Conservation (phyloP, 805 yeast genomes). For the Kazachstania bromeliacearum region DNA sequence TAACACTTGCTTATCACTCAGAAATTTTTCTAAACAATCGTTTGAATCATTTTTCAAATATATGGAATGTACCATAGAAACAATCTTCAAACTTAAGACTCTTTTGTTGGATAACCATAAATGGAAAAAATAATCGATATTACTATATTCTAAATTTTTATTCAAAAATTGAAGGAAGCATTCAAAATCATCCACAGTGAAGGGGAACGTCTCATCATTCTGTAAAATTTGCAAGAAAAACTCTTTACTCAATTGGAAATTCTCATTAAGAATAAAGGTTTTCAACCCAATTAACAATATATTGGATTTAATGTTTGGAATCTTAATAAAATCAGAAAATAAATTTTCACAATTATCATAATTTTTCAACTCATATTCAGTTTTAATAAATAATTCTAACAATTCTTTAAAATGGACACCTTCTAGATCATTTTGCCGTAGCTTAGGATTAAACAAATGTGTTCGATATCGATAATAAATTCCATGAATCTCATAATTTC, state of each 20-base stretch:
- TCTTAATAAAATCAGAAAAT: constrained; percentile 23
- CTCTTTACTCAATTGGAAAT: constrained; percentile 24
- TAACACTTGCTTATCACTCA: constrained; percentile 9
- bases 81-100: not conserved
- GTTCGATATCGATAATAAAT: constrained; percentile 11
- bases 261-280: constrained; percentile 21
- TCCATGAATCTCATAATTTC: constrained; percentile 17
- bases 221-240: constrained; percentile 23
- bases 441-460: constrained; percentile 4
- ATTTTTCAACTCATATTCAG: constrained; percentile 15
- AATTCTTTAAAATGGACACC: constrained; percentile 8
- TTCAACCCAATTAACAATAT: constrained; percentile 20
- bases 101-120: constrained; percentile 13
- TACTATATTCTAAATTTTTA: constrained; percentile 11
- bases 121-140: constrained; percentile 16
- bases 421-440: not conserved
- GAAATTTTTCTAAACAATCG: constrained; percentile 8
- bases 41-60: constrained; percentile 9
- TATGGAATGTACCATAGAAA: constrained; percentile 16
- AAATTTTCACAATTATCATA: constrained; percentile 18
- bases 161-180: constrained; percentile 14
- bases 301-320: constrained; percentile 12
- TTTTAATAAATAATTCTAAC: constrained; percentile 12
- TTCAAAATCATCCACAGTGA: constrained; percentile 13
- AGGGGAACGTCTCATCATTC: constrained; percentile 23